Evolutionary conservation across 441 rosid species (phyloP), one percentile per base, ranked within the genome.

Genomic region (Syzygium malaccense): DNA sequence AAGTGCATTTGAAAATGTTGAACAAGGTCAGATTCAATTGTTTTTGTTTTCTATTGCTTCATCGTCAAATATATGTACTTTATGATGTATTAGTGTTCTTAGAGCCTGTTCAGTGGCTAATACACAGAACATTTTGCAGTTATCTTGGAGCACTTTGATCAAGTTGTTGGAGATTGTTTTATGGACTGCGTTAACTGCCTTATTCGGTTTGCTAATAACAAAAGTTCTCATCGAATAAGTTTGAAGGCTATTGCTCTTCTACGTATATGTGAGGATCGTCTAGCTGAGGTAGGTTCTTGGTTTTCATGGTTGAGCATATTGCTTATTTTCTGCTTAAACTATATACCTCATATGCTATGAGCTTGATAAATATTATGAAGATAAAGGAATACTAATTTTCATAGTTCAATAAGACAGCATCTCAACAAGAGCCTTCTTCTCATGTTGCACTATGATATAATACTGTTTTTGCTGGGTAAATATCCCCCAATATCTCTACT

Each of bases 171-270:
- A 90, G 99, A 98, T 92, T 98, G 99, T 94, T 98, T 98, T 91
- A 96, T 97, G 99, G 99, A 98, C 91, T 97, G 99, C 23, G 99
- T 97, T 91, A 98, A 98, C 93, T 96, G 99, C 94, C 98, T 98
- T 89, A 98, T 98, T 90, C 94, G 99, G 90, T 98, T 98, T 94
- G 98, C 99, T 90, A 98, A 98, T 91, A 98, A 97, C 89, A 97
- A 97, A 92, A 93, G 92, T 88, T 97, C 99, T 87, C 98, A 94
- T 88, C 96, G 99, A 33, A 98, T 97, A 95, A 97, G 99, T 93
- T 93, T 98, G 94, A 98, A 98, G 95, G 99, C 99, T 88, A 96
- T 98, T 93, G 99, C 99, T 88, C 99, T 98, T 88, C 96, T 98
- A 90, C 98, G 99, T 79, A 98, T 98, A 91, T 98, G 99, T 91